Base-by-base conservation (phyloP, 441 rosid species). In the Aleurites moluccanus region DNA sequence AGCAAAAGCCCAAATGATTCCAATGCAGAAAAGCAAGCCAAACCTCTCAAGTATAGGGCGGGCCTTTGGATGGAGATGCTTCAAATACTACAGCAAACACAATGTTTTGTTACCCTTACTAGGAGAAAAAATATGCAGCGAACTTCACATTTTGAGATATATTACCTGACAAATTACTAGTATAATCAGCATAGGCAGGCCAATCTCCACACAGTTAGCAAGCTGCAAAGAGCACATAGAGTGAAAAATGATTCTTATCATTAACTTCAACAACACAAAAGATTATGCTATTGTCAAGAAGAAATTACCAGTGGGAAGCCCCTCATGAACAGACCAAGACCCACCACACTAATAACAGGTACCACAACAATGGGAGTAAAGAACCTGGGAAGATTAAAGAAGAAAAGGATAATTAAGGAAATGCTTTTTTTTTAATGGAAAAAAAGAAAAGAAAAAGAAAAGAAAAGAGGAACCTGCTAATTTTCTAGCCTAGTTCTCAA, bases 141-240 rank as follows among this genome's bases (percentile, higher is more conserved):
- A 10, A 33, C 16, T 38, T 44, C 3, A 80, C 25, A 40, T 56
- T 47, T 40, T 56, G 33, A 56, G 4, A 69, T 56, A 18, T 44
- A 73, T 40, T 74, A 93, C 99, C 93, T 96, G 97, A 45, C 83
- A 75, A 79, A 86, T 10, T 35, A 96, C 80, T 21, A 93, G 86
- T 45, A 93, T 74, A 84, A 96, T 85, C 78, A 96, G 88, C 98
- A 93, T 93, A 3, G 99, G 99, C 77, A 96, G 88, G 75, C 99
- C 99, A 56, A 93, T 79, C 85, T 96, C 97, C 77, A 89, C 91
- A 25, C 99, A 95, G 64, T 85, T 89, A 50, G 90, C 99, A 68
- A 95, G 97, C 99, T 95, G 92, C 67, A 78, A 25, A 72, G 6
- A 45, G 71, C 52, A 64, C 60, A 74, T 52, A 77, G 27, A 28